Evolutionary conservation across 495 filamentous ascomycete genomes (phyloP), one percentile per base, ranked within the genome.

Genomic region (Cercophora newfieldiana): DNA sequence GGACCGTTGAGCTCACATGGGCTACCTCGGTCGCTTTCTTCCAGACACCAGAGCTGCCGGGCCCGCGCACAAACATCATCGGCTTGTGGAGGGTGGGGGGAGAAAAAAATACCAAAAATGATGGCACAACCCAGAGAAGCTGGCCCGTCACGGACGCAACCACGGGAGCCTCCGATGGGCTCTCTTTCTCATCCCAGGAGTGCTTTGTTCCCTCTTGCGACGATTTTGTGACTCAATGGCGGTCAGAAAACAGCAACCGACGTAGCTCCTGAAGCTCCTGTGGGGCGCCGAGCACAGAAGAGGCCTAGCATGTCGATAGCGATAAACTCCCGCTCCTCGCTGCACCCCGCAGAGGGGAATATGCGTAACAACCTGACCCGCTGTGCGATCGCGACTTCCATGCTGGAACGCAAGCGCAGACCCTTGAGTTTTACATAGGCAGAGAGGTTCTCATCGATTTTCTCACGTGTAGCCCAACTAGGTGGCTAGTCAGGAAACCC

Each of bases 11-110:
- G 19, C 19, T 63, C 50, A 74, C 72, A 60, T 71, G 67, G 14
- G 66, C 66, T 51, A 57, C 68, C 26, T 66, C 66, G 31, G 68
- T 65, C 61, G 68, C 68, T 63, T 59, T 68, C 59, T 71, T 76
- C 68, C 50, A 70, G 22, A 55, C 66, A 67, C 64, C 61, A 53
- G 50, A 56, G 30, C 59, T 59, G n/a, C n/a, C n/a, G 49, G 68
- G 60, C 12, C 53, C 31, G 22, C 66, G 63, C 22, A 37, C 63
- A 55, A 72, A 64, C 68, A 74, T 72, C 62, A 59, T 68, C 61
- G 7, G 22, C 21, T 7, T 30, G 26, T 22, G 26, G 44, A 28
- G 29, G 47, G 1, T 56, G 30, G 37, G 25, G 57, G 19, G 7
- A 7, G 24, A 6, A 14, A 21, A 47, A 19, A 10, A 10, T 10